A percentile compares a stretch with the other conserved stretches of the same genome.
phyloP scores from a whole-genome alignment of 257 asterid genomes.

The Linaria vulgaris region DNA sequence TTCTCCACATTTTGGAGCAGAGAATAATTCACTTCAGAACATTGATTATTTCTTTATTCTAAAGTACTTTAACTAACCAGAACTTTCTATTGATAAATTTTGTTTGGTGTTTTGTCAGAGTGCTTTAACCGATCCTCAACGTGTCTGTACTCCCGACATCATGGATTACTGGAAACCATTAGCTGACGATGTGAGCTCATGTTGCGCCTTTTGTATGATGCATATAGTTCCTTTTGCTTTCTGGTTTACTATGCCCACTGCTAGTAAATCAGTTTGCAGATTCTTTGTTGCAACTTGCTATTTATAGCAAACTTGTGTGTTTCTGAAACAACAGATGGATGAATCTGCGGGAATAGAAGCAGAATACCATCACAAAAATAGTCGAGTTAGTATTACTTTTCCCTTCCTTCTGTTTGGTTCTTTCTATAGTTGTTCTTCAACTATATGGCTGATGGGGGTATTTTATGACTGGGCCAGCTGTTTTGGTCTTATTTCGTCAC shows the following conservation, averaged over 20 bases:
- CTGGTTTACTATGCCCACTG: slow-evolving; percentile 8
- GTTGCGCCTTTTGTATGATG: slow-evolving; percentile 21
- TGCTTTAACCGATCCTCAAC: slow-evolving; percentile 87
- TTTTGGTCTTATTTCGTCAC: too few species aligned
- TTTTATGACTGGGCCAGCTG: too few species aligned
- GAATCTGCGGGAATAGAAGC: slow-evolving; percentile 94
- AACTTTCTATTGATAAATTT: slow-evolving; percentile 9
- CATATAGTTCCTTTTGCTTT: slow-evolving; percentile 22
- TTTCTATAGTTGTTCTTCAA: slow-evolving; percentile 20
- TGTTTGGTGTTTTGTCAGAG: slow-evolving; percentile 48
- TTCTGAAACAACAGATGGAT: slow-evolving; percentile 74
- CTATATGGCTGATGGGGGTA: too few species aligned
- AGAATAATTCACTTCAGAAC: too few species aligned
- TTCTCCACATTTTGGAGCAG: too few species aligned
- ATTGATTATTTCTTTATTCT: too few species aligned
- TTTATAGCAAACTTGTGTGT: slow-evolving; percentile 14
- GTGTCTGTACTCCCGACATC: slow-evolving; percentile 77
- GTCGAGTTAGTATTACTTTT: slow-evolving; percentile 55
- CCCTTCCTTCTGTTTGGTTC: slow-evolving; percentile 21
- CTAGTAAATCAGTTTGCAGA: background rate
- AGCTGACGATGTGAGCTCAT: slow-evolving; percentile 89
- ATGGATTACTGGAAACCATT: slow-evolving; percentile 91
- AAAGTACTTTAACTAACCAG: background rate
- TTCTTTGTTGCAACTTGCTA: slow-evolving; percentile 12
- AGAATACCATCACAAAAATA: slow-evolving; percentile 94